Evolutionary conservation across 129 eudicot species (phyloP), one percentile per base, ranked within the genome.

Genomic region (Glebionis coronaria): DNA sequence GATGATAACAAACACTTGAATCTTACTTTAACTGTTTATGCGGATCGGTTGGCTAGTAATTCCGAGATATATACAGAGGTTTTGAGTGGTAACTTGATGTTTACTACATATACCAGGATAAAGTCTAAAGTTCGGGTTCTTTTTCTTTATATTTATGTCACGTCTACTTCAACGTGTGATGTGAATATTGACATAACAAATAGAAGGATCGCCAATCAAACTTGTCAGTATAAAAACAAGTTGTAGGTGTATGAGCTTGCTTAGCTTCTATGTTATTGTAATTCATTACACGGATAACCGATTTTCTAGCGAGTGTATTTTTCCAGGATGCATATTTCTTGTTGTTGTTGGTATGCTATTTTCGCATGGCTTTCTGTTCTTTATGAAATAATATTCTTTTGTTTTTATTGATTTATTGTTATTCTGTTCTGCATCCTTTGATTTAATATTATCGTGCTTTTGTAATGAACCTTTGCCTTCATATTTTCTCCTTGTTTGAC

Each of bases 141-240:
- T 4, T 76, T 83, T 44, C 29, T 92, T 21, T 49, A 78, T 47
- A 62, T 92, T 56, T 87, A 81, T 13, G 86, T 90, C 4, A 88
- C 81, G 5, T 81, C 97, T 20, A 79, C 57, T 12, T 77, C 94
- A 4, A 77, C 78, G 0, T 94, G 99, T 45, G 87, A 90, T 80
- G 6, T 90, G 27, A 63, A 74, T 10, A 46, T 94, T 21, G 77
- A 73, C 59, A 27, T 84, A 0, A 6, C 3, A 1, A 40, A 4
- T 27, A 79, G 83, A 27, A 57, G 50, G 0, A 7, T 90, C n/a
- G 16, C 68, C n/a, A 61, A 81, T 50, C 84, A 84, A 57, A 77
- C 69, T 9, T 92, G 98, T 42, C 83, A 79, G 9, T 88, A 85
- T 50, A 69, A 76, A 78, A 88, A 83, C 46, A 80, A 76, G 25